phyloP scores from a whole-genome alignment of 2,329 filamentous ascomycete genomes.

The Paecilomyces fulvus region DNA sequence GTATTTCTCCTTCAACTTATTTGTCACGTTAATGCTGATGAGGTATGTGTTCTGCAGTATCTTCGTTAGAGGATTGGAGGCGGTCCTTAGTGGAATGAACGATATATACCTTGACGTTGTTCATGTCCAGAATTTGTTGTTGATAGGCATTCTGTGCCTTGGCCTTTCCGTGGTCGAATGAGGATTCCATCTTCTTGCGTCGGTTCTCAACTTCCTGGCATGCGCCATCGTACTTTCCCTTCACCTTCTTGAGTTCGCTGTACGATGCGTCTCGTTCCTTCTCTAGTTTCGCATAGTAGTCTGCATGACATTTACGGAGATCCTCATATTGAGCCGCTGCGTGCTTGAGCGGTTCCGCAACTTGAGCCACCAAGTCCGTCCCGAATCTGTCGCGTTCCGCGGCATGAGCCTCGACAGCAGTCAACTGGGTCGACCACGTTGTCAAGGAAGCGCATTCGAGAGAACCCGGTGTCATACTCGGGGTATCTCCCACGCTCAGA shows the following conservation, averaged over 20 bases:
- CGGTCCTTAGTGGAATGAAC: background rate
- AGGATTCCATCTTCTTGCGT: conserved; percentile 87
- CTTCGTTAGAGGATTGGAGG: conserved; percentile 15
- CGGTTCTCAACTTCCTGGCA: conserved; percentile 93
- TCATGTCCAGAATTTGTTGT: conserved; percentile 89
- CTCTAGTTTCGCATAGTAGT: conserved; percentile 81
- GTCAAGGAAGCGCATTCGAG: conserved; percentile 94
- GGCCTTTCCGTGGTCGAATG: conserved; percentile 76
- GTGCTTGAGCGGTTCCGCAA: conserved; percentile 79
- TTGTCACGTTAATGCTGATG: conserved; percentile 91
- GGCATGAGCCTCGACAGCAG: conserved; percentile 77
- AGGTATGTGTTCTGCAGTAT: conserved; percentile 74
- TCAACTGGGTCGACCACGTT: conserved; percentile 92
- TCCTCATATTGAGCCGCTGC: conserved; percentile 75
- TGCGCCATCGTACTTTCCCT: conserved; percentile 82
- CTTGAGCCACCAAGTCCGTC: conserved; percentile 65
- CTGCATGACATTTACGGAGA: conserved; percentile 78
- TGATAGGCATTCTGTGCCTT: conserved; percentile 90
- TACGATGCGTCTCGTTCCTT: conserved; percentile 81
- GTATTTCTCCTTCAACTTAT: conserved; percentile 95
- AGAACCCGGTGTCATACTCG: conserved; percentile 86
- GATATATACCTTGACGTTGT: conserved; percentile 64
- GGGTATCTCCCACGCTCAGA: conserved; percentile 88
- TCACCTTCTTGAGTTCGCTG: conserved; percentile 77
- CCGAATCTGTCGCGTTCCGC: conserved; percentile 82